Percentiles rank a stretch among this genome's conserved stretches.
Conservation (phyloP, 1,284 basidiomycete genomes). For the Fomes fomentarius region DNA sequence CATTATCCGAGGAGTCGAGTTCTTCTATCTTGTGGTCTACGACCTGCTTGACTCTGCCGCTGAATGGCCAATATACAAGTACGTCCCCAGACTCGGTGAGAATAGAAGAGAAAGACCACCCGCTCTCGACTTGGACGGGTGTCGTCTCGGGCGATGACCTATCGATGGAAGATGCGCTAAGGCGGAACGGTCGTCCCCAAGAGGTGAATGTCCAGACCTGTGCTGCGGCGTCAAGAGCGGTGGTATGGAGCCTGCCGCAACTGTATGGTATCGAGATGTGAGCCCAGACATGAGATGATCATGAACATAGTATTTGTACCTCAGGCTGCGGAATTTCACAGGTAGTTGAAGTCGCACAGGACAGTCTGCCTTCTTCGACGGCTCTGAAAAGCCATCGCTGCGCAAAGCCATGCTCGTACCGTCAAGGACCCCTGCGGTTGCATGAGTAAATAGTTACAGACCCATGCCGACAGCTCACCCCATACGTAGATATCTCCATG, state of each 20-base stretch:
- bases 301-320: slow-evolving; percentile 54
- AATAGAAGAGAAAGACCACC: slow-evolving; percentile 77
- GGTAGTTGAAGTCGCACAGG: slow-evolving; percentile 66
- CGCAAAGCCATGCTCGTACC: slow-evolving; percentile 45
- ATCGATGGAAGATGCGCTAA: slow-evolving; percentile 54
- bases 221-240: slow-evolving; percentile 59
- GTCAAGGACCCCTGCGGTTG: slow-evolving; percentile 59
- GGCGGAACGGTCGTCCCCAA: slow-evolving; percentile 75
- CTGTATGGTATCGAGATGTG: too few relatives aligned
- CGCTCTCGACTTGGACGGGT: slow-evolving; percentile 75
- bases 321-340: slow-evolving; percentile 58
- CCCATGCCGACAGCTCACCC: slow-evolving; percentile 51
- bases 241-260: slow-evolving; percentile 74
- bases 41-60: slow-evolving; percentile 41
- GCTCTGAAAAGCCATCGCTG: slow-evolving; percentile 59
- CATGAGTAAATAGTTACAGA: neutral
- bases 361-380: slow-evolving; percentile 48
- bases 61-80: slow-evolving; percentile 77
- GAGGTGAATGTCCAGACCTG: slow-evolving; percentile 73
- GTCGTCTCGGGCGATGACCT: slow-evolving; percentile 47
- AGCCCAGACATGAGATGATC: too few relatives aligned
- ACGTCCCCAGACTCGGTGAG: slow-evolving; percentile 73
- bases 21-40: slow-evolving; percentile 45
- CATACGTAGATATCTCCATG: slow-evolving; percentile 79
- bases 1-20: slow-evolving; percentile 47